Conservation (phyloP, 2,329 filamentous ascomycete genomes). For the Aspergillus candidus region DNA sequence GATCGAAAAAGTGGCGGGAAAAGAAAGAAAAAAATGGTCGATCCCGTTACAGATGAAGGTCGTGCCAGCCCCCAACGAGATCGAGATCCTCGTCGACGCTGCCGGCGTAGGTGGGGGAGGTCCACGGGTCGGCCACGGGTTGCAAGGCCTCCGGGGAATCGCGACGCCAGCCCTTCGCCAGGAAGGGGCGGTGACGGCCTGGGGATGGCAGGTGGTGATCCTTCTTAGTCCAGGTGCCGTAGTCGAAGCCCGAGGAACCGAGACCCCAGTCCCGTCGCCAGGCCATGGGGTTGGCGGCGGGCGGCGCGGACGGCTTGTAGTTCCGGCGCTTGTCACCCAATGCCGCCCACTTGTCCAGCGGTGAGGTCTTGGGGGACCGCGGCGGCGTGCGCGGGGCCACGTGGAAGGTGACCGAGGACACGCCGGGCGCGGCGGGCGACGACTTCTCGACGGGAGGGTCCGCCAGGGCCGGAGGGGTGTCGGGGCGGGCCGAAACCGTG, state of each 20-base stretch:
- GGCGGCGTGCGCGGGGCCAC: conserved; percentile 46
- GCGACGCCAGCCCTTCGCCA: conserved; percentile 45
- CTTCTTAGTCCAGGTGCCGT: conserved; percentile 30
- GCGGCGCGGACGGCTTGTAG: conserved; percentile 50
- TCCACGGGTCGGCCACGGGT: conserved; percentile 25
- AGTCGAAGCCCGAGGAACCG: conserved; percentile 33
- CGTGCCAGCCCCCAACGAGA: conserved; percentile 91
- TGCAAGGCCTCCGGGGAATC: conserved; percentile 26
- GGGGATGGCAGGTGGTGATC: conserved; percentile 22
- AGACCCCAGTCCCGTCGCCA: conserved; percentile 41
- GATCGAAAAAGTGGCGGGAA: conserved; percentile 6
- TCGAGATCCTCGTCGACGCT: conserved; percentile 65
- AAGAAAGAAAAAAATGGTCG: conserved; percentile 1
- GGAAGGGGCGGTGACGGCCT: conserved; percentile 34
- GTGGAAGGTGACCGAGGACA: conserved; percentile 20
- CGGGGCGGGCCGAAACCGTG: conserved; percentile 49
- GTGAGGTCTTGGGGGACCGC: conserved; percentile 50
- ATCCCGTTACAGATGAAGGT: conserved; percentile 52
- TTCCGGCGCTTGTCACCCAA: conserved; percentile 78
- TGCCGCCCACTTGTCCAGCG: conserved; percentile 79
- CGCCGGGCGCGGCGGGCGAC: conserved; percentile 9
- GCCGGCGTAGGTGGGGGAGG: conserved; percentile 46
- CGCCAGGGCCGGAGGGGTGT: conserved; percentile 49
- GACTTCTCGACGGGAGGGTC: conserved; percentile 35
- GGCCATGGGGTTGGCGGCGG: conserved; percentile 39